Evolutionary conservation across 2,329 filamentous ascomycete species (phyloP).

Genomic region (Aspergillus candidus): DNA sequence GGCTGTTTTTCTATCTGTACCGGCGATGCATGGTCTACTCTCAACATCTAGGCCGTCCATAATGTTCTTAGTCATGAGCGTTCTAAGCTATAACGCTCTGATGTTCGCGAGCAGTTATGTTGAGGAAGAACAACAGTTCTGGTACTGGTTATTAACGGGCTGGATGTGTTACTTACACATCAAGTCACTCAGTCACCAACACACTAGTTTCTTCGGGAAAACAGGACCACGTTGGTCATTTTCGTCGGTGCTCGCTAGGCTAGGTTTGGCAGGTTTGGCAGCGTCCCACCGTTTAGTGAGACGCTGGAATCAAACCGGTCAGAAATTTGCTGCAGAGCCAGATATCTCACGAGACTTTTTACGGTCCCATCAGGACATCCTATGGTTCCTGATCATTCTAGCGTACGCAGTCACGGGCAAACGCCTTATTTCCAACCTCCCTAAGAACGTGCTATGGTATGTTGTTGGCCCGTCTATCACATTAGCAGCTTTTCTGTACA

Average conservation of each 20-base stretch:
- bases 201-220: constrained; percentile 1
- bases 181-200: constrained; percentile 18
- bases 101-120: constrained; percentile 99
- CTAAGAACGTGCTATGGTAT: constrained; percentile 19
- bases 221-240: not conserved
- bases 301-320: constrained; percentile 94
- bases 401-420: constrained; percentile 60
- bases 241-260: constrained; percentile 5
- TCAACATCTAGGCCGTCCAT: constrained; percentile 21
- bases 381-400: constrained; percentile 68
- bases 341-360: constrained; percentile 76
- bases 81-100: constrained; percentile 67
- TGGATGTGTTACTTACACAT: constrained; percentile 46
- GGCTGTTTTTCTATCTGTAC: constrained; percentile 38
- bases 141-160: constrained; percentile 73
- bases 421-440: constrained; percentile 33
- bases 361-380: constrained; percentile 53
- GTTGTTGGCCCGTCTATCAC: constrained; percentile 39
- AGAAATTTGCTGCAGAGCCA: constrained; percentile 86
- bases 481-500: constrained; percentile 68
- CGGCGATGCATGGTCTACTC: constrained; percentile 25
- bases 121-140: constrained; percentile 97
- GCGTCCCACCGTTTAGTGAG: constrained; percentile 60
- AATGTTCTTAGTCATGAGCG: constrained; percentile 45
- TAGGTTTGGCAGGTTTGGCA: constrained; percentile 47